These are phyloP conservation scores for Artemisia tridentata DNA, from an alignment of 129 eudicot genomes.

Conservation along the genomic window DNA sequence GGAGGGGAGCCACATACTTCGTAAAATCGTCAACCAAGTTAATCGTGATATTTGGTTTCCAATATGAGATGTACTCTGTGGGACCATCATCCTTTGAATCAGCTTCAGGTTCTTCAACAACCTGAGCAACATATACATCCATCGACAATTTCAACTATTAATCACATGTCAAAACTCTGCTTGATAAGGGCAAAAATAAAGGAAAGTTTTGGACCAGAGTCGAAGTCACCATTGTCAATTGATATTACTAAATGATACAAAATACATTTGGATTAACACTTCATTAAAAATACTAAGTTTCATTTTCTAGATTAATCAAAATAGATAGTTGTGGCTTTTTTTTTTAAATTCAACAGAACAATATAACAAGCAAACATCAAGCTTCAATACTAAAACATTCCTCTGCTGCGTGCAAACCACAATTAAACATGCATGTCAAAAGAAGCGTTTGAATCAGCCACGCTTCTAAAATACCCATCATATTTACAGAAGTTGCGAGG, in stretches of 20 bases:
- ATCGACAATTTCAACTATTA: conserved; percentile 3
- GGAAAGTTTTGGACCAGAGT: neutral
- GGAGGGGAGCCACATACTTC: conserved; percentile 37
- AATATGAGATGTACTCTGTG: conserved; percentile 76
- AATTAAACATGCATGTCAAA: neutral
- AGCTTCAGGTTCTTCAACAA: conserved; percentile 46
- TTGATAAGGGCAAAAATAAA: neutral
- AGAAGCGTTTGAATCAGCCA: neutral
- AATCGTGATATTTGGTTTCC: conserved; percentile 95
- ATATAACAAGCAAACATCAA: neutral
- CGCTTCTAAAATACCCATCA: too few relatives aligned
- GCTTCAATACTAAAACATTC: neutral
- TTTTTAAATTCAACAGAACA: neutral
- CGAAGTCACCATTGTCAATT: neutral
- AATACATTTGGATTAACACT: neutral
- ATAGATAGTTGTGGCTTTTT: too few relatives aligned
- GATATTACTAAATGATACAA: neutral
- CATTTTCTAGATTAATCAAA: too few relatives aligned
- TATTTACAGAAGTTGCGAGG: too few relatives aligned
- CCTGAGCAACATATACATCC: conserved; percentile 43
- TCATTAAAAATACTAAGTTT: too few relatives aligned
- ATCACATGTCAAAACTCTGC: neutral
- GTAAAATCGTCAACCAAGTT: conserved; percentile 96
- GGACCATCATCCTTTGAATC: conserved; percentile 72
- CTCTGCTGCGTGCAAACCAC: neutral